Conservation (phyloP, 106 monocot species). For the Dactylorhiza incarnata region DNA sequence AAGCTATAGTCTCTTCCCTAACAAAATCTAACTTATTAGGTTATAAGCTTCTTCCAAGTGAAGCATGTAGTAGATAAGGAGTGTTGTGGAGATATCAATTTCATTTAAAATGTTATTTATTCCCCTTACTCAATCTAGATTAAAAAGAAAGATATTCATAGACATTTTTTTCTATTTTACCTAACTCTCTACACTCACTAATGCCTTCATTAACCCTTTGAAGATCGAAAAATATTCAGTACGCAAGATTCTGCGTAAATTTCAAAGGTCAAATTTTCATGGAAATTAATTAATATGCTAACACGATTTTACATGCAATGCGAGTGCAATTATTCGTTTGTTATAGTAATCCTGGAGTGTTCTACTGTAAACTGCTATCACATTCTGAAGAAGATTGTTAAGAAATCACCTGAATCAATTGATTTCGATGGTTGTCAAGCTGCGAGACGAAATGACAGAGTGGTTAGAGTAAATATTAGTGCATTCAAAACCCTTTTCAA, state of each 20-base stretch:
- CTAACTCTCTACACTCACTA: neutral
- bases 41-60: neutral
- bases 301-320: neutral
- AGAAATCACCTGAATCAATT: conserved; percentile 81
- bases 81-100: neutral
- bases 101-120: neutral
- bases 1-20: too few species aligned
- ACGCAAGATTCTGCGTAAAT: neutral
- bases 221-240: neutral
- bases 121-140: neutral
- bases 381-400: neutral
- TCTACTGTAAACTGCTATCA: neutral
- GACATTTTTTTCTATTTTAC: neutral
- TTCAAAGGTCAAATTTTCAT: neutral
- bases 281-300: neutral
- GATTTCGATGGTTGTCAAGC: conserved; percentile 99
- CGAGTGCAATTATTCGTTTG: neutral
- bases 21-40: neutral
- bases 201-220: neutral
- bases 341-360: neutral
- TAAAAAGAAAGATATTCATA: neutral
- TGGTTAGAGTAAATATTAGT: neutral
- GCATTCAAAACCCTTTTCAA: neutral
- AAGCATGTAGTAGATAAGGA: neutral
- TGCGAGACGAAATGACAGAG: conserved; percentile 27